Evolutionary conservation across 768 basidiomycete genomes (phyloP), one percentile per base, ranked within the genome.

Genomic region (Leccinum obscurum): DNA sequence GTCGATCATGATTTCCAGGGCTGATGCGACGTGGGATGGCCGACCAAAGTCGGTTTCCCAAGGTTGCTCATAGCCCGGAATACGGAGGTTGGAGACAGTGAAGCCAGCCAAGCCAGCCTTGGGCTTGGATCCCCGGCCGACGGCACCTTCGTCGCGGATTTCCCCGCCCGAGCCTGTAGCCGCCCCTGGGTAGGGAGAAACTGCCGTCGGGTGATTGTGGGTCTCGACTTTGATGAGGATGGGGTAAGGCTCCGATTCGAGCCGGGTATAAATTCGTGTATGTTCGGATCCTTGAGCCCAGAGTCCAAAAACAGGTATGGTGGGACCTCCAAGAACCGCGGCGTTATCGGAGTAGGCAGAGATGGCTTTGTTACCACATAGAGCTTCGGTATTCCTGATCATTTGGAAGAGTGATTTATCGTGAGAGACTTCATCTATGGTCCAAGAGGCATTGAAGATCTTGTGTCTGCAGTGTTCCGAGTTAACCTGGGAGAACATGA

Each of bases 401-500:
- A 99, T 98, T 65, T 89, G 85, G 77, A 99, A 99, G 22, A 98
- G 84, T 4, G 93, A 92, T 50, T 78, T 77, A 59, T 89, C 83
- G 66, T 85, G 79, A 11, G 79, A 68, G 44, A 79, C 67, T 2
- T 82, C 89, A 67, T 98, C 90, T 64, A 99, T 85, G 11, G 86
- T 92, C 97, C 97, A 99, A 15, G 90, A 83, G 0, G 97, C 95
- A 71, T 99, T 99, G 81, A 98, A 99, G 66, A 98, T 98, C 77
- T 99, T 99, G 82, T 99, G 97, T 35, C 97, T 84, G 74, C 97
- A 99, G 71, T 98, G 97, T 74, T 99, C 97, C n/a, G 95, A 98
- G 77, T 99, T 99, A 73, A 99, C 96, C 71, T 99, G 97, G 3
- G 97, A 96, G 75, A 98, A 99, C 97, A 98, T 99, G 84, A 99